A percentile compares a stretch with the other conserved stretches of the same genome.
Evolutionary conservation across 2,329 filamentous ascomycete species (phyloP).

Genomic region (Fusarium setosum): DNA sequence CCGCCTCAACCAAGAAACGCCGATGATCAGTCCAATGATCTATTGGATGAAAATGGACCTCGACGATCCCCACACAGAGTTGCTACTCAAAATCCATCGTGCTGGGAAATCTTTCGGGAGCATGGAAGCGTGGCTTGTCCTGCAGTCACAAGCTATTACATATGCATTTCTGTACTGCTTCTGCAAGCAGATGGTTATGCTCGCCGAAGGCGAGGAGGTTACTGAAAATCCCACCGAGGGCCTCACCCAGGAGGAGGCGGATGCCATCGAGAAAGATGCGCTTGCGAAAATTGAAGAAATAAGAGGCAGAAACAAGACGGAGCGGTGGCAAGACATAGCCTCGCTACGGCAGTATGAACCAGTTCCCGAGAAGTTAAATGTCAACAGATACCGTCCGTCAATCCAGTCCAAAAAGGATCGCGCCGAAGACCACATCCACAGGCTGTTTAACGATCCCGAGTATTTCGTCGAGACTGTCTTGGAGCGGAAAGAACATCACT

Average conservation of each 20-base stretch:
- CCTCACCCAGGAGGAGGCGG: not conserved
- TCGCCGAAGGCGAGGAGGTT: not conserved
- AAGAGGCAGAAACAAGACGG: not conserved
- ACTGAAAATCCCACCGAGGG: not conserved
- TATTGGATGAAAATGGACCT: too few relatives aligned
- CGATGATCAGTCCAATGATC: too few relatives aligned
- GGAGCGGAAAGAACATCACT: conserved; percentile 39
- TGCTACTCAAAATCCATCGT: too few relatives aligned
- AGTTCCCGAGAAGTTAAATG: not conserved
- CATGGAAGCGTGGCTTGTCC: conserved; percentile 30
- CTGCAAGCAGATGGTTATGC: conserved; percentile 16
- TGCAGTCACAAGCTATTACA: conserved; percentile 32
- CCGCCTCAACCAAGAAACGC: too few relatives aligned
- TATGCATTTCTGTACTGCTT: conserved; percentile 26
- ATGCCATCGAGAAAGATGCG: not conserved
- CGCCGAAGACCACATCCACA: conserved; percentile 25
- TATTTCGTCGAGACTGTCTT: conserved; percentile 27
- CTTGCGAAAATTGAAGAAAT: not conserved
- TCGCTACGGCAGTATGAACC: conserved; percentile 28
- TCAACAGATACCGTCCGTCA: conserved; percentile 1
- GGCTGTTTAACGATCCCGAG: conserved; percentile 33
- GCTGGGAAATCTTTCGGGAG: not conserved
- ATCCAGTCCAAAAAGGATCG: conserved; percentile 7
- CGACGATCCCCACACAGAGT: too few relatives aligned
- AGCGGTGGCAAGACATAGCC: conserved; percentile 23